Evolutionary conservation across 2,329 filamentous ascomycete species (phyloP).

Genomic region (Dactylellina leptospora): DNA sequence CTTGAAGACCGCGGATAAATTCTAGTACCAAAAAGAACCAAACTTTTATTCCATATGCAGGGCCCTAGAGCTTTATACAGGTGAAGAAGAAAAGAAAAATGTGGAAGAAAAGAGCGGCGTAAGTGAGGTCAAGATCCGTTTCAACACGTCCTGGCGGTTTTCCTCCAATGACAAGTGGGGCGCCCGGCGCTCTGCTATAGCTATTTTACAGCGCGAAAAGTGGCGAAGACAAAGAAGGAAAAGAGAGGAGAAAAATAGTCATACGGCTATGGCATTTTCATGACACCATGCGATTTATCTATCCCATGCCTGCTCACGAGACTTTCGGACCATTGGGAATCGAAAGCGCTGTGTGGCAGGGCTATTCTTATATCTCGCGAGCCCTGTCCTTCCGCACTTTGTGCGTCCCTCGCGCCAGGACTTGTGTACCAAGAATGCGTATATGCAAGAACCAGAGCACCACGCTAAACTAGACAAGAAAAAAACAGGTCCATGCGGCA

Average conservation of each 20-base stretch:
- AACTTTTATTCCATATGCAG: constrained; percentile 18
- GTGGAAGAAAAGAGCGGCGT: neutral
- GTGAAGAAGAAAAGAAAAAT: neutral
- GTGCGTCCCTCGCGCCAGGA: neutral
- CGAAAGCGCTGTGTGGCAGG: constrained; percentile 27
- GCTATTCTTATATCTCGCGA: constrained; percentile 29
- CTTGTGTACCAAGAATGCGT: neutral
- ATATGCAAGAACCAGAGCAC: neutral
- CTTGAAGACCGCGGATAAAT: neutral
- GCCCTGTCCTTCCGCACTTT: neutral
- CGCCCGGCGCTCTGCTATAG: constrained; percentile 9
- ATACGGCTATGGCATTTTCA: constrained; percentile 17
- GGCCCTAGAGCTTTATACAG: constrained; percentile 17
- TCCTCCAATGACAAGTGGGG: too few relatives aligned
- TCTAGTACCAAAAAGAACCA: constrained; percentile 15
- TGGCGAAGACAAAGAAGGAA: neutral
- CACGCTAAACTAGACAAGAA: neutral
- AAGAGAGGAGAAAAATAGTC: constrained; percentile 15
- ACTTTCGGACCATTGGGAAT: constrained; percentile 15
- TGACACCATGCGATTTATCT: constrained; percentile 22
- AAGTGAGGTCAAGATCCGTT: constrained; percentile 30
- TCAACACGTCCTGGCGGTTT: too few relatives aligned
- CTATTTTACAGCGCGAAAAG: neutral
- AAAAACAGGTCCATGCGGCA: neutral
- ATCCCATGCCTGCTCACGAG: constrained; percentile 5